Evolutionary conservation across 1,284 basidiomycete species (phyloP).

Genomic region (Golubevia sp.): DNA sequence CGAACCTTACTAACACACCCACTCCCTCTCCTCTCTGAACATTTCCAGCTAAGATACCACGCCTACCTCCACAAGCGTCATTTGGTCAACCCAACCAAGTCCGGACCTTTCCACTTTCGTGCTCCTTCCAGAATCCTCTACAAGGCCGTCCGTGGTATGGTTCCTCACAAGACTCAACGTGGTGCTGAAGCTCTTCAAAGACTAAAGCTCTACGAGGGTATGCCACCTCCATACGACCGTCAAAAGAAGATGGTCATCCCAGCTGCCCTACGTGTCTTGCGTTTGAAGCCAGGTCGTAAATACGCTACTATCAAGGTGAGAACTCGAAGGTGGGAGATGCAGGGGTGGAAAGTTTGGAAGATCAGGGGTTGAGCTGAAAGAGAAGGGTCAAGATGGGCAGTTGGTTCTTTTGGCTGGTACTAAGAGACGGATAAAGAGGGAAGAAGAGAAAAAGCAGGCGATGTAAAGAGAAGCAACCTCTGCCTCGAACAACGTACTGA

Average conservation of each 20-base stretch:
- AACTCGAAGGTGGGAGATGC: neutral
- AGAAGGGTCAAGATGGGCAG: too few relatives aligned
- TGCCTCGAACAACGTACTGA: too few relatives aligned
- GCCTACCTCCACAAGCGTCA: constrained; percentile 61
- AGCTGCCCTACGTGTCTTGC: constrained; percentile 58
- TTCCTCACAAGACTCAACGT: constrained; percentile 61
- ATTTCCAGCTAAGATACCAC: constrained; percentile 52
- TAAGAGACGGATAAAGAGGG: too few relatives aligned
- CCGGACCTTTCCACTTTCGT: constrained; percentile 60
- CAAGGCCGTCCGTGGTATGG: constrained; percentile 60
- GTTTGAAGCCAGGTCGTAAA: constrained; percentile 61
- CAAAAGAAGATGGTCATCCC: constrained; percentile 62
- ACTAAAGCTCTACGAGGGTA: constrained; percentile 61
- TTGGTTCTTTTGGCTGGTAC: too few relatives aligned
- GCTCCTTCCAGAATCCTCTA: constrained; percentile 59
- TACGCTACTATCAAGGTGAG: constrained; percentile 53
- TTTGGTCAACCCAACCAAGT: constrained; percentile 56
- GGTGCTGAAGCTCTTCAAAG: constrained; percentile 60
- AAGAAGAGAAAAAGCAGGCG: too few relatives aligned
- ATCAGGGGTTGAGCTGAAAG: neutral
- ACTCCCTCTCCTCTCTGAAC: neutral
- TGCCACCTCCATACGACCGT: constrained; percentile 59
- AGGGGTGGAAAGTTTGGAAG: neutral
- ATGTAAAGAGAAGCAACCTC: too few relatives aligned
- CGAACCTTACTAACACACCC: too few relatives aligned